Evolutionary conservation across 257 asterid species (phyloP), one percentile per base, ranked within the genome.

Genomic region (Rhazya stricta): DNA sequence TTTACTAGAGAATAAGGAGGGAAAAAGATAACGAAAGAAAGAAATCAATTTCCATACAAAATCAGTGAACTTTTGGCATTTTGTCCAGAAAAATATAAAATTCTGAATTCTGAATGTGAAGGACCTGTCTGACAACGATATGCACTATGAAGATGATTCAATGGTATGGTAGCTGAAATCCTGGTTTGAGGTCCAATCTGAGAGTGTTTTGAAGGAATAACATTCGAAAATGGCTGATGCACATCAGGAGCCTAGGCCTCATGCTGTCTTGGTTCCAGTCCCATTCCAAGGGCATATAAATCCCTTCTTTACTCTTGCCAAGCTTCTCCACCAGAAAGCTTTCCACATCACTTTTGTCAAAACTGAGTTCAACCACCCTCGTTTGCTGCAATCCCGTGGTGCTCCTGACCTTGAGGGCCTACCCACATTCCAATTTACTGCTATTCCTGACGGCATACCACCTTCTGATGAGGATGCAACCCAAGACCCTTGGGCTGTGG

Each of bases 231-330:
- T 54, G 62, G 12, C 62, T 16, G 58, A 16, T 18, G 58, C 25
- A 51, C 25, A 21, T n/a, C 6, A 54, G 53, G 4, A 48, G 21
- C 21, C 21, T 15, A 12, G 53, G 62, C 74, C 74, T 71, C 75
- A 71, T 71, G 63, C 62, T n/a, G n/a, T 71, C 4, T 5, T 51
- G 19, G 43, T 74, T n/a, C 69, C 77, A 58, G 13, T 29, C 16
- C 77, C 77, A 37, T 37, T 37, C 27, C 77, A 74, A 42, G 43
- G 77, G 3, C 71, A 74, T 67, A 57, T 73, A 41, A 42, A 39
- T 54, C 76, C 77, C 77, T 42, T 61, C 60, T n/a, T 60, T 27
- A 74, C 60, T 32, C 67, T 61, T n/a, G 77, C 77, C 7, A 74
- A 10, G 69, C 77, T 60, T 7, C 70, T 61, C 23, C 70, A 42